Percentiles rank a stretch among this genome's conserved stretches.
Conservation (phyloP, 441 rosid species). For the Populus tomentosa region DNA sequence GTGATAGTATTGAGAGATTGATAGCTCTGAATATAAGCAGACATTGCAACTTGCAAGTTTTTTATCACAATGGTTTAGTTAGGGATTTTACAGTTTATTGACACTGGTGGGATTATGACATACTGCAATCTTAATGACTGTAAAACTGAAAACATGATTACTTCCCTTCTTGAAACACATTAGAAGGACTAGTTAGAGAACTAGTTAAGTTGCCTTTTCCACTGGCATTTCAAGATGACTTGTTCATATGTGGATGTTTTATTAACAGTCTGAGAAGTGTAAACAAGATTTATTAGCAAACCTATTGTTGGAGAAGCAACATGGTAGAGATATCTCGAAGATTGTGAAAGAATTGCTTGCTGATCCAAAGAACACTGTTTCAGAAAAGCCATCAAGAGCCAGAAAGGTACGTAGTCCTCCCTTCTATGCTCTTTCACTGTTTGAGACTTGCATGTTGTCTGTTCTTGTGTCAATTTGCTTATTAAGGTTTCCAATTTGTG, state of each 20-base stretch:
- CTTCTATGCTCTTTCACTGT: not conserved
- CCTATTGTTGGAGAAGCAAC: conserved; percentile 66
- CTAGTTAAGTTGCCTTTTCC: not conserved
- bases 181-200: not conserved
- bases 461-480: not conserved
- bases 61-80: not conserved
- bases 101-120: not conserved
- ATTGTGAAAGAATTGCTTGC: conserved; percentile 56
- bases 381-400: conserved; percentile 37
- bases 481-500: not conserved
- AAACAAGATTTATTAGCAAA: conserved; percentile 65
- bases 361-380: conserved; percentile 37
- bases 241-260: conserved; percentile 13
- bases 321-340: conserved; percentile 55
- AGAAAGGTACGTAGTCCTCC: conserved; percentile 47
- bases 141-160: not conserved
- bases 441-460: not conserved
- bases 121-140: not conserved
- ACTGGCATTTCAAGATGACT: not conserved
- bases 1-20: not conserved
- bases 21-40: not conserved
- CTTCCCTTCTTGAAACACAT: not conserved
- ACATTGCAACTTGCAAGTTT: not conserved
- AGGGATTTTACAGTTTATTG: not conserved
- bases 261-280: conserved; percentile 73